phyloP scores from a whole-genome alignment of 495 filamentous ascomycete genomes.

The Penicillium ochrochloron region DNA sequence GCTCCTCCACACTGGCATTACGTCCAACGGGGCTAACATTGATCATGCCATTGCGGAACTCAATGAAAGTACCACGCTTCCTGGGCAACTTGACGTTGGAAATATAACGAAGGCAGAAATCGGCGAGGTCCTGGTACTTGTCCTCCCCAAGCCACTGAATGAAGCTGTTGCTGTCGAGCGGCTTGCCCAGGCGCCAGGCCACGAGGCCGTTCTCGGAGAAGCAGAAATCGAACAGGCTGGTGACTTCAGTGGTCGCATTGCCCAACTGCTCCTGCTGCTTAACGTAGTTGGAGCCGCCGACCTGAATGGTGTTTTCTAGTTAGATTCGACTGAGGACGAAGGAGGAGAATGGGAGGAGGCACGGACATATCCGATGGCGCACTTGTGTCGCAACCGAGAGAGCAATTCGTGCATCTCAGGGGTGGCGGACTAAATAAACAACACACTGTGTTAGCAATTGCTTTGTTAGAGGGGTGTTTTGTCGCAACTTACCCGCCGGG shows the following conservation, averaged over 20 bases:
- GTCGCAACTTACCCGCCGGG: conserved; percentile 64
- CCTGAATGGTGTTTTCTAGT: conserved; percentile 28
- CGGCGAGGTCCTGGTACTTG: conserved; percentile 85
- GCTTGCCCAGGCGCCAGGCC: conserved; percentile 78
- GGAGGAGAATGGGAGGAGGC: conserved; percentile 8
- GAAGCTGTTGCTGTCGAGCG: conserved; percentile 77
- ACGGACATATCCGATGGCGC: conserved; percentile 82
- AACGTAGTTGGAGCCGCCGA: conserved; percentile 81
- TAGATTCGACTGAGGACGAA: conserved; percentile 16
- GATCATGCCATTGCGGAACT: conserved; percentile 97
- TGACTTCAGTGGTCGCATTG: conserved; percentile 63
- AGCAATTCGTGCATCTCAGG: conserved; percentile 86
- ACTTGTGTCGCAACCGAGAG: conserved; percentile 77
- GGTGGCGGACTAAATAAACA: conserved; percentile 54
- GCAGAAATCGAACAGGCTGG: conserved; percentile 89
- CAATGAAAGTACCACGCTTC: conserved; percentile 95
- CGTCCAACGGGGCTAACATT: conserved; percentile 92
- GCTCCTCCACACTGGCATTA: conserved; percentile 81
- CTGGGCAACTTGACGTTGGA: conserved; percentile 82
- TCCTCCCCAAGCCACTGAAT: conserved; percentile 90
- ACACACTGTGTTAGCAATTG: conserved; percentile 19
- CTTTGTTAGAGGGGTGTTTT: background rate
- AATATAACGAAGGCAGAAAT: conserved; percentile 86
- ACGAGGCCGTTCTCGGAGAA: conserved; percentile 95
- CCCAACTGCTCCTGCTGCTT: conserved; percentile 98